These are phyloP conservation scores for Diaporthe vaccinii DNA, from an alignment of 2,329 filamentous ascomycete genomes.

Conservation along the genomic window DNA sequence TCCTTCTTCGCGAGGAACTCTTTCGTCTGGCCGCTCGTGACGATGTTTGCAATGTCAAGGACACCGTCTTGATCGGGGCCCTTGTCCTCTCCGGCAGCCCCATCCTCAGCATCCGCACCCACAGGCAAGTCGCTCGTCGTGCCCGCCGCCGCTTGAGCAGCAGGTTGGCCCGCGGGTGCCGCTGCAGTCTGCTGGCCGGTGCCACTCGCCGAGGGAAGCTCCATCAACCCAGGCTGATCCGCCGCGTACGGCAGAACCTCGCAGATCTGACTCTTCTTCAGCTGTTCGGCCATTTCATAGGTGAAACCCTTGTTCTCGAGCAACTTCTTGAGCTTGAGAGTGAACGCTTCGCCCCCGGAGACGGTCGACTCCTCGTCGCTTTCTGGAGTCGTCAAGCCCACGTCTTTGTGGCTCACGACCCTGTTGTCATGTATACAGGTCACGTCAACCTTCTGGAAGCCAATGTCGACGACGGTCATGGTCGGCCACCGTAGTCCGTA, in stretches of 20 bases:
- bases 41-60: slow-evolving; percentile 86
- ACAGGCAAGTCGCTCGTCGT: slow-evolving; percentile 50
- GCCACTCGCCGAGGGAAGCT: slow-evolving; percentile 55
- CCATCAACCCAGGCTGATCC: slow-evolving; percentile 60
- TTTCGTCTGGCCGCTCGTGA: slow-evolving; percentile 83
- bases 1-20: slow-evolving; percentile 89
- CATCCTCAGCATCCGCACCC: slow-evolving; percentile 48
- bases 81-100: slow-evolving; percentile 58
- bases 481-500: slow-evolving; percentile 83
- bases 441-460: slow-evolving; percentile 91
- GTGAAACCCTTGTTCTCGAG: slow-evolving; percentile 72
- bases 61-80: slow-evolving; percentile 75
- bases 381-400: slow-evolving; percentile 67
- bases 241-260: slow-evolving; percentile 73
- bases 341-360: slow-evolving; percentile 92
- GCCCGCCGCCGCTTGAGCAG: slow-evolving; percentile 44
- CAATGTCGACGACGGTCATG: slow-evolving; percentile 91
- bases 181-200: slow-evolving; percentile 50
- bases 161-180: slow-evolving; percentile 42
- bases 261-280: slow-evolving; percentile 76
- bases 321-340: slow-evolving; percentile 77
- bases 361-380: slow-evolving; percentile 55
- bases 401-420: slow-evolving; percentile 76
- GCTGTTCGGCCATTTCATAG: slow-evolving; percentile 77
- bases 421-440: slow-evolving; percentile 89